These are phyloP conservation scores for Xylariaceae sp. DNA, from an alignment of 2,329 filamentous ascomycete species.

Conservation along the genomic window DNA sequence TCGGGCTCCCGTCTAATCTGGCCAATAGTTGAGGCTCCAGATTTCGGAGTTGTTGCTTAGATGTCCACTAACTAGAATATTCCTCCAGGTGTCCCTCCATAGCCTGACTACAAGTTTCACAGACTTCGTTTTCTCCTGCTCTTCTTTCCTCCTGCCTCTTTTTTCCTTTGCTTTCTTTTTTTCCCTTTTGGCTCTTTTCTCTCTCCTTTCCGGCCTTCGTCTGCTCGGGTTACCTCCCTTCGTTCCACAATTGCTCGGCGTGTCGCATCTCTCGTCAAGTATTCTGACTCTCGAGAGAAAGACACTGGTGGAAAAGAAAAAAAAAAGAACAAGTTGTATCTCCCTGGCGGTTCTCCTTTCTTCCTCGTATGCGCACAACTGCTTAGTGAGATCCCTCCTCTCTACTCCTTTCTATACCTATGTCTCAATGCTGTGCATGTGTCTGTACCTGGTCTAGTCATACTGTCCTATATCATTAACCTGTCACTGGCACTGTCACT, in stretches of 20 bases:
- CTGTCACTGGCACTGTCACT: not conserved
- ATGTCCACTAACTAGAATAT: conserved; percentile 1
- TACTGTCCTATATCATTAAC: not conserved
- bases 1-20: conserved; percentile 1
- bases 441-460: not conserved
- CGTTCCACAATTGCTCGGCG: not conserved
- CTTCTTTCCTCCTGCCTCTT: not conserved
- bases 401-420: not conserved
- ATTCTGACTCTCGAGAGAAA: not conserved
- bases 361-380: conserved; percentile 8
- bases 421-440: not conserved
- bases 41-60: conserved; percentile 13
- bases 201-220: not conserved
- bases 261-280: not conserved
- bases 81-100: not conserved
- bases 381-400: conserved; percentile 13
- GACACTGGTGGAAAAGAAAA: not conserved
- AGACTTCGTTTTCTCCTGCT: conserved; percentile 10
- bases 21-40: conserved; percentile 17
- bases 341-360: not conserved
- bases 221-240: not conserved
- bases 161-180: not conserved
- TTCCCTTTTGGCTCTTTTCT: not conserved
- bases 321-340: not conserved
- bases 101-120: not conserved